These are phyloP conservation scores for Plantago elongata DNA, from an alignment of 257 asterid genomes.

Conservation along the genomic window DNA sequence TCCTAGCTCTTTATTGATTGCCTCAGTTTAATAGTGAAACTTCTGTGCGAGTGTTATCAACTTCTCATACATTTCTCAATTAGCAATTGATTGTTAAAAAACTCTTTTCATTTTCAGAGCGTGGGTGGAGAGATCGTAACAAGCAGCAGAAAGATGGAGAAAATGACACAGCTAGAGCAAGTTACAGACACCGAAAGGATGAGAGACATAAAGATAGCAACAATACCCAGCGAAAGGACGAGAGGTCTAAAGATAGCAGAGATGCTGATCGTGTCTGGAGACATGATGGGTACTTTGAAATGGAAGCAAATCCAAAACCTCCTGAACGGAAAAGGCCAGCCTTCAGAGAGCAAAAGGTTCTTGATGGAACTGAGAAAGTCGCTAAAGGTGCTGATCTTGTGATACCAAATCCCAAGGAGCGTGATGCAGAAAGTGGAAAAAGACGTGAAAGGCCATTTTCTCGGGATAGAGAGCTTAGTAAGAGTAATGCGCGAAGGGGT, in stretches of 20 bases:
- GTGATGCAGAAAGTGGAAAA: constrained; percentile 34
- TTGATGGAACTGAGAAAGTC: constrained; percentile 41
- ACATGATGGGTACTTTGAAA: constrained; percentile 66
- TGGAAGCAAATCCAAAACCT: constrained; percentile 54
- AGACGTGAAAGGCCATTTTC: constrained; percentile 40
- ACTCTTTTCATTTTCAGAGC: constrained; percentile 42
- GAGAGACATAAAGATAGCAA: constrained; percentile 43
- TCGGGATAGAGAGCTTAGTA: constrained; percentile 39
- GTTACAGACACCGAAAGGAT: constrained; percentile 34
- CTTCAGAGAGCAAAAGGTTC: constrained; percentile 69
- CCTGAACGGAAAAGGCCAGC: constrained; percentile 58
- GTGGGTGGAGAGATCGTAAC: constrained; percentile 61
- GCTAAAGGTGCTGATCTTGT: constrained; percentile 29
- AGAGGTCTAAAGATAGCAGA: constrained; percentile 35
- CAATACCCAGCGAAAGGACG: constrained; percentile 32
- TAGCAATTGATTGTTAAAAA: constrained; percentile 10
- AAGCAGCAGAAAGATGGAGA: constrained; percentile 35
- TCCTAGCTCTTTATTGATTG: not conserved
- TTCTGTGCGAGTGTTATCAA: not conserved
- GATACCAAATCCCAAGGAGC: constrained; percentile 33
- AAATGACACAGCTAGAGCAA: constrained; percentile 26
- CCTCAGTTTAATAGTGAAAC: not conserved
- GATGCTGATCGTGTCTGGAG: constrained; percentile 48
- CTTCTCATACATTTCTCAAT: constrained; percentile 6
- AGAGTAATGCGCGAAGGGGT: constrained; percentile 43